phyloP scores from a whole-genome alignment of 768 basidiomycete species.

The Cystobasidium tubakii region DNA sequence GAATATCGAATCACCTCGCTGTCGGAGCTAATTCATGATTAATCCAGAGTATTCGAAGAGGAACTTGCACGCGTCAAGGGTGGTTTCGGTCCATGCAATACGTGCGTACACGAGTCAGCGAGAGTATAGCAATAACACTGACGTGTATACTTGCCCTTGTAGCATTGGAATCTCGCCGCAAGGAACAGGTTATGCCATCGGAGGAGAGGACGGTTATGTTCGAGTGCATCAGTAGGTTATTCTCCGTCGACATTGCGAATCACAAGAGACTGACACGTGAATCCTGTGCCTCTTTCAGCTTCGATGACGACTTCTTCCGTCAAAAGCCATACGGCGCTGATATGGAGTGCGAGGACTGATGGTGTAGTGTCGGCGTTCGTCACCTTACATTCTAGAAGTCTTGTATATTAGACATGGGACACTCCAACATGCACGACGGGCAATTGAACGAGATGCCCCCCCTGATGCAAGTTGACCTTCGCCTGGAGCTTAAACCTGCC shows the following conservation, averaged over 20 bases:
- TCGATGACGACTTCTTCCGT: constrained; percentile 83
- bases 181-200: constrained; percentile 82
- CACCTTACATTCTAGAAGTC: background rate
- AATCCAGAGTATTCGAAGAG: constrained; percentile 45
- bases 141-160: constrained; percentile 44
- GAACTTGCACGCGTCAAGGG: constrained; percentile 96
- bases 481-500: no score
- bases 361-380: background rate
- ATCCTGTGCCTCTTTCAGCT: constrained; percentile 54
- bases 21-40: no score
- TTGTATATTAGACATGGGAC: background rate
- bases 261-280: background rate
- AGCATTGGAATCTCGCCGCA: constrained; percentile 89
- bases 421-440: background rate
- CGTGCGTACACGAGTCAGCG: constrained; percentile 57
- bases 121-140: background rate
- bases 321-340: constrained; percentile 33
- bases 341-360: constrained; percentile 35
- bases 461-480: no score
- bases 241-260: background rate
- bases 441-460: no score
- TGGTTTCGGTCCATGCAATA: constrained; percentile 93
- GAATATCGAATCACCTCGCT: background rate
- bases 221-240: constrained; percentile 40
- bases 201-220: constrained; percentile 67